Percentiles rank a stretch among this genome's conserved stretches.
Evolutionary conservation across 2,329 filamentous ascomycete genomes (phyloP).

Genomic region (Trichoderma sp.): DNA sequence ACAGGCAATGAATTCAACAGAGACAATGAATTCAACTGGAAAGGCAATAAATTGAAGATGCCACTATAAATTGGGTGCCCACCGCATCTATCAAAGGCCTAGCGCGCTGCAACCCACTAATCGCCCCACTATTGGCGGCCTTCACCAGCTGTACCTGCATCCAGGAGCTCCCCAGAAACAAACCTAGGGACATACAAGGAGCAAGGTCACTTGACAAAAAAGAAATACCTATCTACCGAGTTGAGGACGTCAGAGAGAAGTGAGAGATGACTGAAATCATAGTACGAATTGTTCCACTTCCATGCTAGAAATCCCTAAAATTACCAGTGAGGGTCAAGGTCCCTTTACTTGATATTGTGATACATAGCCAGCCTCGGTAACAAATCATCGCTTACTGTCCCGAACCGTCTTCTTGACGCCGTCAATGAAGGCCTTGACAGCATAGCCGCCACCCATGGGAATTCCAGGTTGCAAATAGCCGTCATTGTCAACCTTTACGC

Average conservation of each 20-base stretch:
- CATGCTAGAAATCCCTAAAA: not conserved
- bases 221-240: too few relatives aligned
- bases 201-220: too few relatives aligned
- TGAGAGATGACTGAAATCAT: not conserved
- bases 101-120: slow-evolving; percentile 5
- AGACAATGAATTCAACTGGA: too few relatives aligned
- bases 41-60: slow-evolving; percentile 2
- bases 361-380: not conserved
- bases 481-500: slow-evolving; percentile 77
- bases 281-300: not conserved
- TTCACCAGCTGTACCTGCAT: slow-evolving; percentile 9
- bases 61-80: not conserved
- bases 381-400: slow-evolving; percentile 42
- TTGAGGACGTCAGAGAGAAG: not conserved
- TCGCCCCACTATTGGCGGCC: slow-evolving; percentile 1
- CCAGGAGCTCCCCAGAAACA: not conserved
- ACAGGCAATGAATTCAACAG: too few relatives aligned
- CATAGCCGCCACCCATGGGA: slow-evolving; percentile 82
- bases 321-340: not conserved
- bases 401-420: slow-evolving; percentile 79
- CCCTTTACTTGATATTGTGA: not conserved
- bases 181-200: not conserved
- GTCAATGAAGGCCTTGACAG: slow-evolving; percentile 86
- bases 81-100: slow-evolving; percentile 8
- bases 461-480: slow-evolving; percentile 76